Conservation (phyloP, 192 early-diverging fungal genomes). For the Funneliformis geosporum region DNA sequence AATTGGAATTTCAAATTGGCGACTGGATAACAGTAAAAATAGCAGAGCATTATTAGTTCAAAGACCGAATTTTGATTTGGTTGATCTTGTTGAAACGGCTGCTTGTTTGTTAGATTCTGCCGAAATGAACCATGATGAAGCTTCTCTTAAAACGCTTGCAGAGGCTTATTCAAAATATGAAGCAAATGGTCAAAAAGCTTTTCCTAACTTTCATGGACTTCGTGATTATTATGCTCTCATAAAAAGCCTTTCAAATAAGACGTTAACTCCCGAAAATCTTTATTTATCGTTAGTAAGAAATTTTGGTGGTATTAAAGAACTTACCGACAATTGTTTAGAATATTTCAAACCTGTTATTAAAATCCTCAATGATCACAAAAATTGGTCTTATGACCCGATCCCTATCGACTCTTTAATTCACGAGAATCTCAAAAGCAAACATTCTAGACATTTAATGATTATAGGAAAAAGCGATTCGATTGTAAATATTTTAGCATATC, state of each 20-base stretch:
- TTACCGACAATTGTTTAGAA: background rate
- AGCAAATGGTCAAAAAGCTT: slow-evolving; percentile 11
- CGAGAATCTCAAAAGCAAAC: slow-evolving; percentile 12
- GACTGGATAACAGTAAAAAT: slow-evolving; percentile 32
- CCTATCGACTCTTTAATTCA: slow-evolving; percentile 23
- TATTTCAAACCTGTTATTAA: slow-evolving; percentile 16
- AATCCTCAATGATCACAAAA: background rate
- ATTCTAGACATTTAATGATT: slow-evolving; percentile 33
- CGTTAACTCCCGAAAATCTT: slow-evolving; percentile 9
- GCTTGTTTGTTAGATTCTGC: background rate
- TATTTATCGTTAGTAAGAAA: slow-evolving; percentile 23
- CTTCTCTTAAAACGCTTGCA: background rate
- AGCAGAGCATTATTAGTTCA: slow-evolving; percentile 34
- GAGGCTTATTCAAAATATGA: slow-evolving; percentile 26
- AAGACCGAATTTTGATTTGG: slow-evolving; percentile 28
- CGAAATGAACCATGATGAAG: background rate
- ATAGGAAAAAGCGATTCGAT: slow-evolving; percentile 34
- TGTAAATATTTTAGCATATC: slow-evolving; percentile 29
- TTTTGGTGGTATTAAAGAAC: slow-evolving; percentile 23
- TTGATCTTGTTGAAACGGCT: slow-evolving; percentile 25
- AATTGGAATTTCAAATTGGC: slow-evolving; percentile 33
- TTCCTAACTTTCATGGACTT: slow-evolving; percentile 31
- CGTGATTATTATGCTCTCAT: slow-evolving; percentile 31
- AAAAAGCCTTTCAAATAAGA: background rate
- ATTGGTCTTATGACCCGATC: slow-evolving; percentile 15